Evolutionary conservation across 2,329 filamentous ascomycete genomes (phyloP).

Genomic region (Waltergamsia citrina): DNA sequence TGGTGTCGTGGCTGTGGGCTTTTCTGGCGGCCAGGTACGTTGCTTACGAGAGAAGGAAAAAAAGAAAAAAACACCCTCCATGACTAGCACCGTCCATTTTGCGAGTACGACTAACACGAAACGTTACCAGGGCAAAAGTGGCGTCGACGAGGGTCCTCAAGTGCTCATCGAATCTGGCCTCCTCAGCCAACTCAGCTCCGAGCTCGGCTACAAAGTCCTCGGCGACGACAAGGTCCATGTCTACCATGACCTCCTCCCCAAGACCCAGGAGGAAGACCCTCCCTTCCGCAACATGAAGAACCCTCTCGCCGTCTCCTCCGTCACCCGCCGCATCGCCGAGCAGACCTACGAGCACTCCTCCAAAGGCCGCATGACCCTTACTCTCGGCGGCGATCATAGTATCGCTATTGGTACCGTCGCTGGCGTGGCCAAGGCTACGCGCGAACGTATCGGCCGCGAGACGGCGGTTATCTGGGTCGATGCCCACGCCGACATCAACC

Average conservation of each 20-base stretch:
- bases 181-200: constrained; percentile 70
- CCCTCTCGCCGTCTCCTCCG: constrained; percentile 74
- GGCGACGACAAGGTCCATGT: constrained; percentile 76
- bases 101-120: background rate
- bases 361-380: constrained; percentile 79
- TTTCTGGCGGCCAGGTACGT: constrained; percentile 87
- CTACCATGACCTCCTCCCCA: constrained; percentile 67
- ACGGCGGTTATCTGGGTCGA: constrained; percentile 98
- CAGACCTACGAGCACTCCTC: constrained; percentile 84
- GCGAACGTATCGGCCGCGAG: constrained; percentile 72
- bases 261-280: constrained; percentile 60
- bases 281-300: constrained; percentile 92
- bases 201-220: constrained; percentile 81
- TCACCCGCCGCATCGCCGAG: constrained; percentile 68
- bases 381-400: constrained; percentile 90
- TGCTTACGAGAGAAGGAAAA: background rate
- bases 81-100: too few species aligned
- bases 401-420: constrained; percentile 92
- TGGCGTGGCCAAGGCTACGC: constrained; percentile 76
- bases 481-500: constrained; percentile 96
- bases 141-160: constrained; percentile 83
- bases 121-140: constrained; percentile 63
- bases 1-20: constrained; percentile 88
- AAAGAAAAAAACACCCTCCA: background rate
- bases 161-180: constrained; percentile 85